phyloP scores from a whole-genome alignment of 2,329 filamentous ascomycete genomes.

The Penicillium thymicola region DNA sequence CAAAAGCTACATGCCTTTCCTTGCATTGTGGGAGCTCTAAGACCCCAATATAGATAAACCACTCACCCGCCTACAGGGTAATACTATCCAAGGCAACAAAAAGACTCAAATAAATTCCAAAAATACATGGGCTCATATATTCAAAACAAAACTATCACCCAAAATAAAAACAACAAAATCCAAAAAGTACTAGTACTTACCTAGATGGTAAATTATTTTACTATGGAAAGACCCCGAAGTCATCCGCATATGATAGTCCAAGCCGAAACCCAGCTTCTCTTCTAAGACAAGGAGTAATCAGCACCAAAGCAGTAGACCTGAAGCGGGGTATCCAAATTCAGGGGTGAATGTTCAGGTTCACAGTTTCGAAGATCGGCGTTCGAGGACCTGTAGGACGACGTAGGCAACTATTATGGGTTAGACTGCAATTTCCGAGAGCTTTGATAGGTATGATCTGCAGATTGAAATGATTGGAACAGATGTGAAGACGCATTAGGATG shows the following conservation, averaged over 20 bases:
- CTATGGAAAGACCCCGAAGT: neutral
- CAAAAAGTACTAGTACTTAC: neutral
- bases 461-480: neutral
- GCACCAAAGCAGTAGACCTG: neutral
- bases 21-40: neutral
- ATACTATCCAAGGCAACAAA: neutral
- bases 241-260: neutral
- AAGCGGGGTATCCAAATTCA: neutral
- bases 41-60: neutral
- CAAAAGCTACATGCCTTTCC: neutral
- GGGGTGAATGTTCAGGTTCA: neutral
- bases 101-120: neutral
- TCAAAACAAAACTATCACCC: neutral
- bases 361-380: slow-evolving; percentile 27
- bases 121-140: neutral
- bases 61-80: neutral
- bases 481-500: neutral
- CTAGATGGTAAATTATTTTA: neutral
- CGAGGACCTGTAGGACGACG: slow-evolving; percentile 31
- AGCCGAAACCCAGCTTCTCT: neutral
- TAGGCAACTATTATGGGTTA: slow-evolving; percentile 32
- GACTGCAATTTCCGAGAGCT: neutral
- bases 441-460: neutral
- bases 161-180: neutral
- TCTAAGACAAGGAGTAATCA: neutral